Conservation (phyloP, 371 early-diverging fungal species). For the Mortierella sp. region DNA sequence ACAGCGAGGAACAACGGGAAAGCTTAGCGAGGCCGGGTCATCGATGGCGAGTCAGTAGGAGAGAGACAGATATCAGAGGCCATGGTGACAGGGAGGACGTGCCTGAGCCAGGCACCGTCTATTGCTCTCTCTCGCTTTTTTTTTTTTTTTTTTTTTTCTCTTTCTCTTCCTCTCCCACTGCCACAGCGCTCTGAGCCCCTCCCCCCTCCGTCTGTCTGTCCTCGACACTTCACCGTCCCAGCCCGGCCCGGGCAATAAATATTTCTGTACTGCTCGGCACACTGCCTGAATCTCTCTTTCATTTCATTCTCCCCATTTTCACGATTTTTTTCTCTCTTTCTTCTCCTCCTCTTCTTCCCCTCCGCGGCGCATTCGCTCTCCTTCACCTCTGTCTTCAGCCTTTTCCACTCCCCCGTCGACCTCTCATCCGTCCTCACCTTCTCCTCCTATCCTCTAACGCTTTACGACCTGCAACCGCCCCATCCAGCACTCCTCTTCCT, state of each 20-base stretch:
- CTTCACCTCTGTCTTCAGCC: neutral
- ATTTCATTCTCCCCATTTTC: neutral
- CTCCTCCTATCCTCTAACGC: neutral
- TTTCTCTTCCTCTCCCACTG: neutral
- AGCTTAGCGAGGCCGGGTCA: too few relatives aligned
- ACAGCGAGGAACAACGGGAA: too few relatives aligned
- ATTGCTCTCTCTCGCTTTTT: neutral
- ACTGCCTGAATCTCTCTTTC: neutral
- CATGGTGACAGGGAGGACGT: too few relatives aligned
- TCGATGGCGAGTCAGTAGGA: too few relatives aligned
- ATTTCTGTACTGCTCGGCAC: too few relatives aligned
- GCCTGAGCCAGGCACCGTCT: too few relatives aligned
- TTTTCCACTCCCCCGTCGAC: neutral
- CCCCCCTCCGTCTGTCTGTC: too few relatives aligned
- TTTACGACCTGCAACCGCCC: constrained; percentile 2
- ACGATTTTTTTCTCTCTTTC: neutral
- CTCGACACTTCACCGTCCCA: too few relatives aligned
- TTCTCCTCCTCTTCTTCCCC: constrained; percentile 1
- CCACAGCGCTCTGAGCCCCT: neutral
- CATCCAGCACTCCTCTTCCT: neutral
- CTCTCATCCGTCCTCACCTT: neutral
- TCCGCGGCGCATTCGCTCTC: neutral
- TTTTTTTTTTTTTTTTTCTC: neutral
- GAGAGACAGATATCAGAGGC: too few relatives aligned
- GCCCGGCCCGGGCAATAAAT: too few relatives aligned